A percentile compares a stretch with the other conserved stretches of the same genome.
Conservation (phyloP, 2,329 filamentous ascomycete species). For the Alternaria sp. region DNA sequence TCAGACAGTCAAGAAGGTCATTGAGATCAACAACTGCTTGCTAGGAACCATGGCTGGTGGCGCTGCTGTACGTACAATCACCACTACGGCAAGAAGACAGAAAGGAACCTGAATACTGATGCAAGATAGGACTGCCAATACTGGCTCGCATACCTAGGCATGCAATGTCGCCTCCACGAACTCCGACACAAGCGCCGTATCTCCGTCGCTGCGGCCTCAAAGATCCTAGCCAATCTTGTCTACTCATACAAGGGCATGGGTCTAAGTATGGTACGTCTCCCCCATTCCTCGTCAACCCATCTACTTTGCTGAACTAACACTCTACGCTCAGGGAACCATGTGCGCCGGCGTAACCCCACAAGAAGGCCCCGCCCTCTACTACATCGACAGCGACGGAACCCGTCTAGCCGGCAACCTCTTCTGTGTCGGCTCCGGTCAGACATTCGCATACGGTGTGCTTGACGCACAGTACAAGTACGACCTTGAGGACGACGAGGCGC, state of each 20-base stretch:
- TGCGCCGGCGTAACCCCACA: slow-evolving; percentile 94
- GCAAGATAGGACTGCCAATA: slow-evolving; percentile 89
- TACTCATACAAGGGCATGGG: slow-evolving; percentile 99
- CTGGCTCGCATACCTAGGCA: slow-evolving; percentile 98
- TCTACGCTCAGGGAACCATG: slow-evolving; percentile 77
- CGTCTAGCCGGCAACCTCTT: slow-evolving; percentile 93
- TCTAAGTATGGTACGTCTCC: slow-evolving; percentile 76
- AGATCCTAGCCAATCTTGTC: slow-evolving; percentile 97
- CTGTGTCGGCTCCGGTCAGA: slow-evolving; percentile 97
- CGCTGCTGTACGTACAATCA: slow-evolving; percentile 69
- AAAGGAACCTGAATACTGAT: slow-evolving; percentile 21
- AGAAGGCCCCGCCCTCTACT: slow-evolving; percentile 97
- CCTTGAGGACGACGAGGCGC: slow-evolving; percentile 82
- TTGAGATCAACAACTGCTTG: slow-evolving; percentile 94
- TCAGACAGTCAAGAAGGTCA: slow-evolving; percentile 99
- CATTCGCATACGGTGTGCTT: slow-evolving; percentile 97
- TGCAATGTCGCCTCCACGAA: slow-evolving; percentile 99
- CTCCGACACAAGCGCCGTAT: slow-evolving; percentile 99
- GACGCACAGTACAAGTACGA: slow-evolving; percentile 96
- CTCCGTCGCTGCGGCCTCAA: slow-evolving; percentile 94
- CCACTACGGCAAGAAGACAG: background rate
- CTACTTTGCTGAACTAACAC: slow-evolving; percentile 15
- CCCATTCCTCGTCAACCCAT: too few relatives aligned
- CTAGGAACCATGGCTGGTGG: slow-evolving; percentile 98
- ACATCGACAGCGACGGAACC: slow-evolving; percentile 97